These are phyloP conservation scores for Fonsecaea pedrosoi DNA, from an alignment of 2,329 filamentous ascomycete genomes.

Conservation along the genomic window DNA sequence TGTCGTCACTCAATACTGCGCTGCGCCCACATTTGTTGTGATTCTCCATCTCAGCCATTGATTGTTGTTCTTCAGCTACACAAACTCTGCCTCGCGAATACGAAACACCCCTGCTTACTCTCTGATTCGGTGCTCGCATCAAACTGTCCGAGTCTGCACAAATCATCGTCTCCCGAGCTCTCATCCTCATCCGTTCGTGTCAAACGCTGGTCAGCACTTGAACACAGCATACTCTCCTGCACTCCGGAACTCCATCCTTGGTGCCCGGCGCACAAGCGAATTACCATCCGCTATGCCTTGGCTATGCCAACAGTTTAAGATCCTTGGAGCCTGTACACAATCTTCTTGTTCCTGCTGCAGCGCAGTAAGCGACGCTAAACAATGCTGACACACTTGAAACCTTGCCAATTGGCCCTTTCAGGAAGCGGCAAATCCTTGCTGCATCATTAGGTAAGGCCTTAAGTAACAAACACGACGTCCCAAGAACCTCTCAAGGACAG, in stretches of 20 bases:
- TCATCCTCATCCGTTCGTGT: conserved; percentile 4
- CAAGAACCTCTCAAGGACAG: neutral
- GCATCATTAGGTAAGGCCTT: conserved; percentile 17
- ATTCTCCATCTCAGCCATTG: neutral
- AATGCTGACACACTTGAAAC: neutral
- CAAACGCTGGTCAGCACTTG: neutral
- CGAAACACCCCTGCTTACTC: neutral
- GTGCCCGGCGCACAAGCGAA: neutral
- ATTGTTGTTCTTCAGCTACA: neutral
- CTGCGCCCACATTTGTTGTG: neutral
- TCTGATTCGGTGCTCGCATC: conserved; percentile 6
- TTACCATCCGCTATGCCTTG: neutral
- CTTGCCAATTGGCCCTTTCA: neutral
- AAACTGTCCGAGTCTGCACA: neutral
- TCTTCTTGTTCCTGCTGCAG: conserved; percentile 3
- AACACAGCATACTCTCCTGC: neutral
- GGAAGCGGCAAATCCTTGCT: neutral
- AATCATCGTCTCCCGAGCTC: neutral
- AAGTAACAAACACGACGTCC: neutral
- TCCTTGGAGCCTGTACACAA: neutral
- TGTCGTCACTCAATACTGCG: neutral
- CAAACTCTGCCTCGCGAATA: neutral
- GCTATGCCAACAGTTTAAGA: neutral
- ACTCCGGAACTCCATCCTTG: neutral
- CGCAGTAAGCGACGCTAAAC: conserved; percentile 12